Percentiles rank a stretch among this genome's conserved stretches.
Conservation (phyloP, 768 basidiomycete species). For the Agaricus sinodeliciosus region DNA sequence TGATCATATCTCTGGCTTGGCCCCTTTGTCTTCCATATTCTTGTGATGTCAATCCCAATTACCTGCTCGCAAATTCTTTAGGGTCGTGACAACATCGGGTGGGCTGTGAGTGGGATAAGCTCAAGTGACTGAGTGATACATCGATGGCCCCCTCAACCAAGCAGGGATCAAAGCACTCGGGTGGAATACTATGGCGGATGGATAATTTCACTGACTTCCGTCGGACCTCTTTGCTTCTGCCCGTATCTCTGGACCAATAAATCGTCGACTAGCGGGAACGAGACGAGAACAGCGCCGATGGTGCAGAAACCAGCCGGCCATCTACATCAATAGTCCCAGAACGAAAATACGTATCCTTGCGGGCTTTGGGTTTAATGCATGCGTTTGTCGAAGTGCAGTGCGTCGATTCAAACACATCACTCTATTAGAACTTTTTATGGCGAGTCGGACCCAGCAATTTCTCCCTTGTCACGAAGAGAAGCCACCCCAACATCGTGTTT, state of each 20-base stretch:
- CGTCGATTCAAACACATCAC: background rate
- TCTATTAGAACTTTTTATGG: background rate
- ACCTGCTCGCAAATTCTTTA: background rate
- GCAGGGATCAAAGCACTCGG: no score
- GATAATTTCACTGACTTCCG: background rate
- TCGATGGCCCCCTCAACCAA: no score
- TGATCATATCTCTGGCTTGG: background rate
- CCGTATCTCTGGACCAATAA: background rate
- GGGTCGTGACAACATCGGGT: background rate
- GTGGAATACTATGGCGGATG: background rate
- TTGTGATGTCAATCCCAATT: background rate
- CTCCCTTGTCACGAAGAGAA: conserved; percentile 8
- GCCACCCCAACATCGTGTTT: conserved; percentile 9
- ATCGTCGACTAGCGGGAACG: background rate
- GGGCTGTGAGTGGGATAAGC: background rate
- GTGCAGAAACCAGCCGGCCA: background rate
- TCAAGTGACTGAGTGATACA: no score
- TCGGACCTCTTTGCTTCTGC: background rate
- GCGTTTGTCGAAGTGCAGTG: background rate
- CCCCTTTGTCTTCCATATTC: conserved; percentile 9
- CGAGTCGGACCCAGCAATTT: background rate
- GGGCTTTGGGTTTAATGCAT: conserved; percentile 13
- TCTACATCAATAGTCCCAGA: background rate
- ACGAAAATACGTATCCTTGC: conserved; percentile 20
- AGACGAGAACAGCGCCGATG: background rate